Conservation (phyloP, 768 basidiomycete genomes). For the Boletales sp. region DNA sequence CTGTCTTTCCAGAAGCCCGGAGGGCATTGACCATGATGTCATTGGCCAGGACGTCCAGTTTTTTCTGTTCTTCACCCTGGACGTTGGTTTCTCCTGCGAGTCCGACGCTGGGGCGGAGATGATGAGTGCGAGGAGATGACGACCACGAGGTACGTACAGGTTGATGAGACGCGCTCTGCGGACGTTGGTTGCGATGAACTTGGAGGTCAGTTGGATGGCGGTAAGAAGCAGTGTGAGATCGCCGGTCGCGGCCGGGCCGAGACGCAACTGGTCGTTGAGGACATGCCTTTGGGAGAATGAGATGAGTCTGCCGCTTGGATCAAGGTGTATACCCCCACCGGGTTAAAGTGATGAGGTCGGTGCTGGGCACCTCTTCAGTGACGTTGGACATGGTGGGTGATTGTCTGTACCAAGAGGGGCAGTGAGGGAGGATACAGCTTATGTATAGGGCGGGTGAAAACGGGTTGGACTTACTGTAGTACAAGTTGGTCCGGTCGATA, state of each 20-base stretch:
- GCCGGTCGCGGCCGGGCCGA: constrained; percentile 83
- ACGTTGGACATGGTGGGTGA: constrained; percentile 24
- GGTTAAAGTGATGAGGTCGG: constrained; percentile 90
- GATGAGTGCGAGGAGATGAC: not conserved
- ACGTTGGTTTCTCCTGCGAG: constrained; percentile 95
- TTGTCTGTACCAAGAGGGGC: not conserved
- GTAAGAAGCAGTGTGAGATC: constrained; percentile 93
- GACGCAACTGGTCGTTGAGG: constrained; percentile 76
- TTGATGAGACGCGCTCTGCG: constrained; percentile 96
- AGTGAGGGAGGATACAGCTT: not conserved
- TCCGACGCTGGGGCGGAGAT: constrained; percentile 63
- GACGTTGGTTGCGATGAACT: constrained; percentile 98
- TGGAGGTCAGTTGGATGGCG: constrained; percentile 93
- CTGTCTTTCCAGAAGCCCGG: constrained; percentile 92
- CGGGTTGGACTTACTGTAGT: constrained; percentile 2
- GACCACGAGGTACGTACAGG: constrained; percentile 54
- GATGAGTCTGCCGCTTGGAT: not conserved
- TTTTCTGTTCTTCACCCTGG: constrained; percentile 99
- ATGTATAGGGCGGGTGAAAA: constrained; percentile 18
- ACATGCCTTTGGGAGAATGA: constrained; percentile 61
- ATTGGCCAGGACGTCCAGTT: constrained; percentile 94
- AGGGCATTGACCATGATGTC: constrained; percentile 99
- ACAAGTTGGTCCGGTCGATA: no score
- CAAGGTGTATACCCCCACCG: constrained; percentile 47
- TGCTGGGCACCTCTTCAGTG: constrained; percentile 65